Percentiles rank a stretch among this genome's conserved stretches.
These are phyloP conservation scores for Phytopythium cucurbitacearum DNA, from an alignment of 352 stramenopile genomes.

Conservation along the genomic window DNA sequence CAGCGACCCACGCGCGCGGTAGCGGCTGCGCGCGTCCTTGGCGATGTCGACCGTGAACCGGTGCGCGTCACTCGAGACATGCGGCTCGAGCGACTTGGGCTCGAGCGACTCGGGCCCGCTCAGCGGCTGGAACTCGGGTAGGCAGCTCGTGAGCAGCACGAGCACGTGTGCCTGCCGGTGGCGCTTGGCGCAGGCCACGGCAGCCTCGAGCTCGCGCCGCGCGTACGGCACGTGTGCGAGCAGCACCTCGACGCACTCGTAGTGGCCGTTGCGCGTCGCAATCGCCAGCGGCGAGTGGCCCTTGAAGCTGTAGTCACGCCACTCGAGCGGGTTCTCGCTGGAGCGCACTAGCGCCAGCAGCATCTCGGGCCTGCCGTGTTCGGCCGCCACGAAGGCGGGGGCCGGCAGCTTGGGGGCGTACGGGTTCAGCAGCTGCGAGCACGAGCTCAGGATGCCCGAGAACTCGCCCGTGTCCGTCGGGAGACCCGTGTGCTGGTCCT, in stretches of 20 bases:
- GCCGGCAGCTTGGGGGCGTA: conserved; percentile 36
- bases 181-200: conserved; percentile 41
- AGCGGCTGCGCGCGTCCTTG: conserved; percentile 6
- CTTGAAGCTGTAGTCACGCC: conserved; percentile 49
- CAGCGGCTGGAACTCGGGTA: conserved; percentile 37
- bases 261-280: conserved; percentile 60
- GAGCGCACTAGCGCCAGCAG: conserved; percentile 33
- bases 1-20: conserved; percentile 19
- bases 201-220: conserved; percentile 32
- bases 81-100: conserved; percentile 9
- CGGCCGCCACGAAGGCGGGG: conserved; percentile 55
- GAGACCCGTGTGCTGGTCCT: conserved; percentile 7
- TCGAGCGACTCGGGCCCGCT: conserved; percentile 13
- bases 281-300: conserved; percentile 61
- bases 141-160: conserved; percentile 61
- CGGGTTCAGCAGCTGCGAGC: conserved; percentile 12
- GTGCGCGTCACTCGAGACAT: conserved; percentile 2
- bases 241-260: conserved; percentile 60
- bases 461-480: conserved; percentile 10
- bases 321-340: conserved; percentile 18
- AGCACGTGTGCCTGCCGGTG: conserved; percentile 64
- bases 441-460: conserved; percentile 10
- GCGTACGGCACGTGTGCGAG: conserved; percentile 26
- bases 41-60: conserved; percentile 1
- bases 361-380: conserved; percentile 49